A percentile compares a stretch with the other conserved stretches of the same genome.
phyloP scores from a whole-genome alignment of 1,139 yeast genomes.

The Kodamaea ohmeri region DNA sequence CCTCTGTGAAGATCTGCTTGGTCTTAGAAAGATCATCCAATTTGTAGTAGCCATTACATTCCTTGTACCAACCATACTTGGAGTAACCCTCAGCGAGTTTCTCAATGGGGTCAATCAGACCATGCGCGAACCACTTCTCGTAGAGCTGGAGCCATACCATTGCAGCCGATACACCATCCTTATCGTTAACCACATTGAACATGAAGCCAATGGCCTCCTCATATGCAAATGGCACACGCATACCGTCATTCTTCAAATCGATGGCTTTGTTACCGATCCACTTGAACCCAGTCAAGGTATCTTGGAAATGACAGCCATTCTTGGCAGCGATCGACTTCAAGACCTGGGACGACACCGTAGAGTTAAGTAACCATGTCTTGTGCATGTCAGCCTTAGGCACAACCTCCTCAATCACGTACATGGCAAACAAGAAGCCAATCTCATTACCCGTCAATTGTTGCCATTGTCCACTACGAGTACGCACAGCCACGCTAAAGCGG shows the following conservation, averaged over 20 bases:
- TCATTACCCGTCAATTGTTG: conserved; percentile 87
- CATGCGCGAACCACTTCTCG: conserved; percentile 43
- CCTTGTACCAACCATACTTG: conserved; percentile 77
- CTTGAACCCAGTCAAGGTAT: conserved; percentile 92
- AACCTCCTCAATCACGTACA: conserved; percentile 46
- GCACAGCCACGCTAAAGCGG: conserved; percentile 76
- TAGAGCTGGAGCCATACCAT: conserved; percentile 74
- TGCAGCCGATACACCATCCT: conserved; percentile 89
- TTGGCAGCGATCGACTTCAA: conserved; percentile 64
- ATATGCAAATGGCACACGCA: conserved; percentile 77
- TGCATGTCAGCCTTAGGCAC: conserved; percentile 27
- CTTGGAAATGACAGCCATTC: conserved; percentile 63
- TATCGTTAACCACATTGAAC: conserved; percentile 85
- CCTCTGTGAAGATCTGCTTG: conserved; percentile 45
- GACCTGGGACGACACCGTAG: conserved; percentile 90
- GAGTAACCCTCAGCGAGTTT: conserved; percentile 58
- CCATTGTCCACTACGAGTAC: conserved; percentile 50
- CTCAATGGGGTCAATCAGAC: conserved; percentile 36
- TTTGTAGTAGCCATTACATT: conserved; percentile 82
- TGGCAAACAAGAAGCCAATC: conserved; percentile 81
- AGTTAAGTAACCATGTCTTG: conserved; percentile 66
- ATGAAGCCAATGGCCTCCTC: conserved; percentile 97
- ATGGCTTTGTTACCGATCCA: conserved; percentile 95
- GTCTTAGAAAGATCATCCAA: conserved; percentile 56
- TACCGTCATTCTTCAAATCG: conserved; percentile 63